A percentile compares a stretch with the other conserved stretches of the same genome.
phyloP scores from a whole-genome alignment of 139 green algal genomes.

The Chlamydomonas eustigma region DNA sequence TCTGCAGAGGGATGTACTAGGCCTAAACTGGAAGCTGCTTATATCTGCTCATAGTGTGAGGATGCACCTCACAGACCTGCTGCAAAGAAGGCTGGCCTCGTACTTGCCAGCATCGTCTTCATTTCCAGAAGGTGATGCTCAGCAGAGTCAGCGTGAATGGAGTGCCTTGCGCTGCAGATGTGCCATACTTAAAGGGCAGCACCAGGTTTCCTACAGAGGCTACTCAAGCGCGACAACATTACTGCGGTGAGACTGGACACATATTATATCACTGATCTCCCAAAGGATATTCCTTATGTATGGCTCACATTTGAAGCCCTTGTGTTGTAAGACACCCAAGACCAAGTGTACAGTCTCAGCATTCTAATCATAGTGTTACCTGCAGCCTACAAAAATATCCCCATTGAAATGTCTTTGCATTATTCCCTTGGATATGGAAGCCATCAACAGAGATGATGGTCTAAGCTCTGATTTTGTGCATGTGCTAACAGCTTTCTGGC shows the following conservation, averaged over 20 bases:
- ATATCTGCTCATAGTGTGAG: neutral
- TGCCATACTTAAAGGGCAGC: constrained; percentile 5
- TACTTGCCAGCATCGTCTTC: neutral
- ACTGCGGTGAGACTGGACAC: constrained; percentile 8
- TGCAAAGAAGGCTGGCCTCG: neutral
- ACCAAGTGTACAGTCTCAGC: no score
- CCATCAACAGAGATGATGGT: no score
- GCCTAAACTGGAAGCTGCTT: neutral
- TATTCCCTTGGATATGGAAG: no score
- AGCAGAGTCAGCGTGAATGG: neutral
- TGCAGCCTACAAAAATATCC: no score
- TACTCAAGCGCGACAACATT: neutral
- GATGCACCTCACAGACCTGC: neutral
- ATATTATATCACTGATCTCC: no score
- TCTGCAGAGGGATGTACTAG: constrained; percentile 1
- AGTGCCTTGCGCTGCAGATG: neutral
- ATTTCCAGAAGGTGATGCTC: neutral
- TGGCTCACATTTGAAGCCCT: no score
- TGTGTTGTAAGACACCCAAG: no score
- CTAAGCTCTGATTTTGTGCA: no score
- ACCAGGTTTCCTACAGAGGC: neutral
- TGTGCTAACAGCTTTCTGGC: no score
- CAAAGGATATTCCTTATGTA: neutral
- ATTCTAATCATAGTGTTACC: no score
- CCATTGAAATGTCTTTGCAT: no score